Evolutionary conservation across 805 yeast genomes (phyloP).

Genomic region (Myxozyma lipomycoides): DNA sequence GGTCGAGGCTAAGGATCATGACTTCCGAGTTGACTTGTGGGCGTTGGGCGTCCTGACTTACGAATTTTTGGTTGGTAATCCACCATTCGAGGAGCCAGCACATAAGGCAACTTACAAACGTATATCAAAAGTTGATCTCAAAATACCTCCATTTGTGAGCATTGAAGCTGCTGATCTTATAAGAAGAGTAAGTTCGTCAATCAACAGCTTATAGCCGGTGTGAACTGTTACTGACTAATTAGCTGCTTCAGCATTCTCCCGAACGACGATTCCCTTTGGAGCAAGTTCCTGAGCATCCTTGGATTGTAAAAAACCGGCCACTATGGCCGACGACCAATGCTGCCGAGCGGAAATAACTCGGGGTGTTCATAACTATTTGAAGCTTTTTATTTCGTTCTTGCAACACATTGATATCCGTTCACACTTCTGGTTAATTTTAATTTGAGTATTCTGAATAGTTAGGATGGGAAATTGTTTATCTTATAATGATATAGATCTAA

Average conservation of each 20-base stretch:
- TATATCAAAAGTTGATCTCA: conserved; percentile 71
- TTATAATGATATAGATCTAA: too few relatives aligned
- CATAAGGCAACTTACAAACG: conserved; percentile 69
- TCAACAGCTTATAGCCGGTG: neutral
- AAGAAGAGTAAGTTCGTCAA: conserved; percentile 32
- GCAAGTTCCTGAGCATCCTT: conserved; percentile 71
- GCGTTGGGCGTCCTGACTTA: conserved; percentile 82
- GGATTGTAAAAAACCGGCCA: conserved; percentile 67
- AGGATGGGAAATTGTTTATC: neutral
- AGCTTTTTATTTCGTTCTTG: neutral
- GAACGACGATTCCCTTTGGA: conserved; percentile 56
- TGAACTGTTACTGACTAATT: conserved; percentile 1
- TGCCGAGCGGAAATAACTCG: neutral
- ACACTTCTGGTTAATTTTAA: neutral
- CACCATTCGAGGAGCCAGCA: conserved; percentile 88
- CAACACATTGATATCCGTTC: neutral
- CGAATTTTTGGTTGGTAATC: conserved; percentile 81
- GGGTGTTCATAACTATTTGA: neutral
- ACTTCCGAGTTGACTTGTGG: conserved; percentile 82
- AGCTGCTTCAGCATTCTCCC: conserved; percentile 65
- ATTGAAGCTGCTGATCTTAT: conserved; percentile 77
- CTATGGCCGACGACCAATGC: conserved; percentile 48
- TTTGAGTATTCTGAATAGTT: neutral
- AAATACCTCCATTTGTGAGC: conserved; percentile 66
- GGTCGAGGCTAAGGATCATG: conserved; percentile 79